Percentiles rank a stretch among this genome's conserved stretches.
Conservation (phyloP, 2,329 filamentous ascomycete genomes). For the Paecilomyces dactylethromorphus region DNA sequence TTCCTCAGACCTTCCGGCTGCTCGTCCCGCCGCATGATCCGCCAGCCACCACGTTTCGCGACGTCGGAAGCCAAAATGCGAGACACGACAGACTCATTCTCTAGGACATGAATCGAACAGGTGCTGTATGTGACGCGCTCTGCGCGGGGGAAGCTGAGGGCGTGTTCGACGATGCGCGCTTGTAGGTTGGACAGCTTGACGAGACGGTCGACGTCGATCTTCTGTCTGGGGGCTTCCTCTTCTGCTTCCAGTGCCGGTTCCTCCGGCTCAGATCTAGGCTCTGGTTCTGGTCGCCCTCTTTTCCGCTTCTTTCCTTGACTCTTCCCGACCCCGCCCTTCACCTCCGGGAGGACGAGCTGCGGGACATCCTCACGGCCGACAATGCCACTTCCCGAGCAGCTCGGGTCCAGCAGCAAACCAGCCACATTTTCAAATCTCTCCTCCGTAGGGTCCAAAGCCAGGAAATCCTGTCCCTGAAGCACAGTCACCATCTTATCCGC, state of each 20-base stretch:
- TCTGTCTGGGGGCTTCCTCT: slow-evolving; percentile 34
- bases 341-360: slow-evolving; percentile 54
- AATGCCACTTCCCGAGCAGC: slow-evolving; percentile 93
- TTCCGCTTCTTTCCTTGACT: slow-evolving; percentile 38
- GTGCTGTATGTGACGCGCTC: slow-evolving; percentile 83
- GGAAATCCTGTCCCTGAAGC: slow-evolving; percentile 71
- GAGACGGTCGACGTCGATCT: slow-evolving; percentile 58
- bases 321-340: slow-evolving; percentile 8
- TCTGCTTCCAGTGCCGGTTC: slow-evolving; percentile 18
- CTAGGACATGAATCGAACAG: slow-evolving; percentile 77
- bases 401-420: slow-evolving; percentile 81
- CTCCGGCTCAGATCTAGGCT: slow-evolving; percentile 2
- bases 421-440: slow-evolving; percentile 63
- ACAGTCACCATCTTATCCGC: slow-evolving; percentile 61
- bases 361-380: slow-evolving; percentile 78
- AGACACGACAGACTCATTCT: slow-evolving; percentile 82
- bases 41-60: slow-evolving; percentile 66
- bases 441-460: slow-evolving; percentile 62
- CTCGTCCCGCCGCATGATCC: slow-evolving; percentile 61
- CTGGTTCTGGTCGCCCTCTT: slow-evolving; percentile 16
- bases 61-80: slow-evolving; percentile 62
- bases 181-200: slow-evolving; percentile 74
- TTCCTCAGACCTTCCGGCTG: slow-evolving; percentile 70
- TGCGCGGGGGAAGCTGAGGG: slow-evolving; percentile 72
- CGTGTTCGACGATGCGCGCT: slow-evolving; percentile 72